These are phyloP conservation scores for Fusarium piperis DNA, from an alignment of 2,329 filamentous ascomycete species.

Conservation along the genomic window DNA sequence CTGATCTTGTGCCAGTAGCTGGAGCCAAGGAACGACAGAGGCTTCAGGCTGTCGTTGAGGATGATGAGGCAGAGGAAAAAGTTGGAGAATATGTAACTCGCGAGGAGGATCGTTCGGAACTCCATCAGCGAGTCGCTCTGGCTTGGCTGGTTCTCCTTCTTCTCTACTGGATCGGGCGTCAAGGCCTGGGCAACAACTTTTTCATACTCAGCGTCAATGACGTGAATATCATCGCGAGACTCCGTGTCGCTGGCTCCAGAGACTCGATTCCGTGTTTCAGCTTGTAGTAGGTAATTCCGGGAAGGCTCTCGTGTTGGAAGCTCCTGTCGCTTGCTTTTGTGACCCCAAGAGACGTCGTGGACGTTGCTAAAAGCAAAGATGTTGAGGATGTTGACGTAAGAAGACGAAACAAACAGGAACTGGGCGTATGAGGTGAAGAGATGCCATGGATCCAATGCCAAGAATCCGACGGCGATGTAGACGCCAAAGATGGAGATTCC, in stretches of 20 bases:
- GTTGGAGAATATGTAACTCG: constrained; percentile 4
- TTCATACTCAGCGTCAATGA: background rate
- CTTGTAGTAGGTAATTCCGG: background rate
- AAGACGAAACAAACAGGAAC: background rate
- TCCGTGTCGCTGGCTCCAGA: background rate
- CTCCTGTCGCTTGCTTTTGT: background rate
- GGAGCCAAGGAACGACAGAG: background rate
- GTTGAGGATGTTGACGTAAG: constrained; percentile 9
- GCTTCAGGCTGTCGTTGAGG: background rate
- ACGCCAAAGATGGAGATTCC: background rate
- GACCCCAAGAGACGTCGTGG: constrained; percentile 5
- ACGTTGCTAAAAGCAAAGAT: constrained; percentile 10
- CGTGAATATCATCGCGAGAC: background rate
- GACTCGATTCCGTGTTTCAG: background rate
- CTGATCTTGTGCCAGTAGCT: constrained; percentile 5
- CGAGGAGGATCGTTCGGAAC: constrained; percentile 5
- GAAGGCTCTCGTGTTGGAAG: background rate
- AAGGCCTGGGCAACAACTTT: background rate
- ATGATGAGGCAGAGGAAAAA: constrained; percentile 3
- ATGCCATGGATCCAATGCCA: background rate
- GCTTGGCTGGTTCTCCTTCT: background rate
- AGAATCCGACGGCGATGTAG: background rate
- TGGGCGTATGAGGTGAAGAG: background rate
- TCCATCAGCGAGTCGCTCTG: background rate
- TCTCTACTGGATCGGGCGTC: background rate